Evolutionary conservation across 2,329 filamentous ascomycete genomes (phyloP).

Genomic region (Sarocladiaceae sp.): DNA sequence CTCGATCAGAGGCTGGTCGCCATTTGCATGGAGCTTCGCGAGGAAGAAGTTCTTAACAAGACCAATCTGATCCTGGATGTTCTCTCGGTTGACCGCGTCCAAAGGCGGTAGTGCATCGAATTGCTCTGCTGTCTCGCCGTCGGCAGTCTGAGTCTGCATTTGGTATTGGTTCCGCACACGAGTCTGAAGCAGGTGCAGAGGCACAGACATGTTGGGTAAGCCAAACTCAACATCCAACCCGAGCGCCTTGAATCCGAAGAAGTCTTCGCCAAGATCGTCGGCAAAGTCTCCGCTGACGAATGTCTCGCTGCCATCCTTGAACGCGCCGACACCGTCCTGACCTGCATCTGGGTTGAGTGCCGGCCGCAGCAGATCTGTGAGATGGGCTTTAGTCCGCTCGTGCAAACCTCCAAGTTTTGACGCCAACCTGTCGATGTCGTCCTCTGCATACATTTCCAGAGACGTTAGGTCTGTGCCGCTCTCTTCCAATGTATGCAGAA

Average conservation of each 20-base stretch:
- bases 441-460: slow-evolving; percentile 81
- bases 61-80: slow-evolving; percentile 73
- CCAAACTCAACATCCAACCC: slow-evolving; percentile 90
- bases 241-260: slow-evolving; percentile 95
- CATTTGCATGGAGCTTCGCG: slow-evolving; percentile 77
- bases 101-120: slow-evolving; percentile 64
- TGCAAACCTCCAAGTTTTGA: slow-evolving; percentile 77
- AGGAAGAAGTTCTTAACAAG: slow-evolving; percentile 89
- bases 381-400: slow-evolving; percentile 88
- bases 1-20: slow-evolving; percentile 75
- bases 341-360: slow-evolving; percentile 70
- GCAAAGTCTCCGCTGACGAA: slow-evolving; percentile 96
- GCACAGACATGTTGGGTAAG: slow-evolving; percentile 79
- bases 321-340: slow-evolving; percentile 79
- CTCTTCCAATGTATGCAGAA: slow-evolving; percentile 79
- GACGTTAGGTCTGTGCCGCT: slow-evolving; percentile 76
- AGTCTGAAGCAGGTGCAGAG: slow-evolving; percentile 87
- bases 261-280: slow-evolving; percentile 95
- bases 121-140: slow-evolving; percentile 51
- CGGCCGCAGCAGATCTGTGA: slow-evolving; percentile 87
- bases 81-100: slow-evolving; percentile 73
- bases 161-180: slow-evolving; percentile 82
- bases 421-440: slow-evolving; percentile 83
- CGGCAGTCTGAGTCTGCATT: slow-evolving; percentile 60
- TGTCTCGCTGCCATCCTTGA: slow-evolving; percentile 95